These are phyloP conservation scores for Marvania coccoides DNA, from an alignment of 139 green algal species.

Conservation along the genomic window DNA sequence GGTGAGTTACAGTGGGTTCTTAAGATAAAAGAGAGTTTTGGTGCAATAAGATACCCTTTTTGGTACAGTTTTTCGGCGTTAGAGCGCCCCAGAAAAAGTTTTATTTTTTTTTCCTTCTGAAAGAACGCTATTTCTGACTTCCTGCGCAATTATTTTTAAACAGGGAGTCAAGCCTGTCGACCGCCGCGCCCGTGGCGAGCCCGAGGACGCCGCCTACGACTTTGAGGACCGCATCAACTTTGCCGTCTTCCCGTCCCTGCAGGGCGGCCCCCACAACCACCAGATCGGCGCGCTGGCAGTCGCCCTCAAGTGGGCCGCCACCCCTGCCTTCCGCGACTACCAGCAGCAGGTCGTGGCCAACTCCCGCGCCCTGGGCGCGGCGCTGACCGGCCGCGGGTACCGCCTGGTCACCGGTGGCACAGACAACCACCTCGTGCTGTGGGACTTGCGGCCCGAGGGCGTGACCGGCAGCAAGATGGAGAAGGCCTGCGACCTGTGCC, in stretches of 20 bases:
- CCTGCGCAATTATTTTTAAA: too few species aligned
- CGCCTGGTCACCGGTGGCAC: slow-evolving; percentile 76
- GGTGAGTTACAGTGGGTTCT: slow-evolving; percentile 15
- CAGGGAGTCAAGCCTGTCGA: slow-evolving; percentile 58
- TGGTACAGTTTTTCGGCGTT: too few species aligned
- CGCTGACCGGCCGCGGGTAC: slow-evolving; percentile 62
- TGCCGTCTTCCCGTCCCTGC: slow-evolving; percentile 77
- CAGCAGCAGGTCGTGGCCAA: slow-evolving; percentile 60
- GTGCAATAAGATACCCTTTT: too few species aligned
- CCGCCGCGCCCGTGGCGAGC: slow-evolving; percentile 46
- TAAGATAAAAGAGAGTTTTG: too few species aligned
- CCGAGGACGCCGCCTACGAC: slow-evolving; percentile 51
- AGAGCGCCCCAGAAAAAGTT: too few species aligned
- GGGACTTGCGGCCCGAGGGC: slow-evolving; percentile 72
- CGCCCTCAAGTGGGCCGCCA: slow-evolving; percentile 63
- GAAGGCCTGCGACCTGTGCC: slow-evolving; percentile 69
- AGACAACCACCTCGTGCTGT: slow-evolving; percentile 85
- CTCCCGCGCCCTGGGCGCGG: slow-evolving; percentile 45
- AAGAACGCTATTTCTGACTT: too few species aligned
- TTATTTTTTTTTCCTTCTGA: too few species aligned
- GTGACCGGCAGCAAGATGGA: slow-evolving; percentile 84
- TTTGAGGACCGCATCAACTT: slow-evolving; percentile 83
- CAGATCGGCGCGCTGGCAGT: slow-evolving; percentile 79
- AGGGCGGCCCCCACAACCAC: slow-evolving; percentile 87
- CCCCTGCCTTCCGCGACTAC: slow-evolving; percentile 56